These are phyloP conservation scores for Trichocladium uniseriatum DNA, from an alignment of 495 filamentous ascomycete genomes.

Conservation along the genomic window DNA sequence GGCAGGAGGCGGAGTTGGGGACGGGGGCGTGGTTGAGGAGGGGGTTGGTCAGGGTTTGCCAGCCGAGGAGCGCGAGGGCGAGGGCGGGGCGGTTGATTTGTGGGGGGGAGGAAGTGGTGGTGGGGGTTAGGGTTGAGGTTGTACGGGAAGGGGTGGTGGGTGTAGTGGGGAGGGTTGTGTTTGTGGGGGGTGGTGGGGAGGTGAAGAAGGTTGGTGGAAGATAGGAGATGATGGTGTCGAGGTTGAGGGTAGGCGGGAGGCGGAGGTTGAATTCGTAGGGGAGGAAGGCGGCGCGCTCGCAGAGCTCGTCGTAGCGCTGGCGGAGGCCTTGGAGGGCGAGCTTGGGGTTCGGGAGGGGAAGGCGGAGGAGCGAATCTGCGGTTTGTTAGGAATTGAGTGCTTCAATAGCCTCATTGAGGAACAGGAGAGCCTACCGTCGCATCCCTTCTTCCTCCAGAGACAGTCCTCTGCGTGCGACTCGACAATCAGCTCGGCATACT, in stretches of 20 bases:
- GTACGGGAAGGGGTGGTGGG: slow-evolving; percentile 1
- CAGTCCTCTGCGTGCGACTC: slow-evolving; percentile 76
- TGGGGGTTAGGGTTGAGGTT: background rate
- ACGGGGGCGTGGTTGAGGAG: slow-evolving; percentile 38
- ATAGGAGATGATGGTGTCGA: slow-evolving; percentile 42
- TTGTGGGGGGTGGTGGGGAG: slow-evolving; percentile 26
- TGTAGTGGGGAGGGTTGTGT: slow-evolving; percentile 13
- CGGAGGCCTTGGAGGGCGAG: slow-evolving; percentile 47
- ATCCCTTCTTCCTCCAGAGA: slow-evolving; percentile 75
- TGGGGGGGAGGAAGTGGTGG: background rate
- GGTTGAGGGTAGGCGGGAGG: slow-evolving; percentile 35
- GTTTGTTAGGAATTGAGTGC: slow-evolving; percentile 38
- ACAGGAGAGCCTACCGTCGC: slow-evolving; percentile 53
- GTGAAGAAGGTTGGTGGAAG: slow-evolving; percentile 40
- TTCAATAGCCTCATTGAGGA: too few species aligned
- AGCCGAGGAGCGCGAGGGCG: slow-evolving; percentile 72
- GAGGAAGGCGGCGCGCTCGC: slow-evolving; percentile 36
- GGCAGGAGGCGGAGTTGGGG: slow-evolving; percentile 64
- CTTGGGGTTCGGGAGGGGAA: slow-evolving; percentile 48
- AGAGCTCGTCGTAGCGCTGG: slow-evolving; percentile 51
- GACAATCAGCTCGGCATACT: slow-evolving; percentile 61
- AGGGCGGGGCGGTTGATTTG: slow-evolving; percentile 57
- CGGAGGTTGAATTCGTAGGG: slow-evolving; percentile 46
- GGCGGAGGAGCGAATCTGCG: slow-evolving; percentile 35
- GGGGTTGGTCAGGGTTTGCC: slow-evolving; percentile 61